Evolutionary conservation across 1,284 basidiomycete genomes (phyloP).

Genomic region (Trichosporon asahii): DNA sequence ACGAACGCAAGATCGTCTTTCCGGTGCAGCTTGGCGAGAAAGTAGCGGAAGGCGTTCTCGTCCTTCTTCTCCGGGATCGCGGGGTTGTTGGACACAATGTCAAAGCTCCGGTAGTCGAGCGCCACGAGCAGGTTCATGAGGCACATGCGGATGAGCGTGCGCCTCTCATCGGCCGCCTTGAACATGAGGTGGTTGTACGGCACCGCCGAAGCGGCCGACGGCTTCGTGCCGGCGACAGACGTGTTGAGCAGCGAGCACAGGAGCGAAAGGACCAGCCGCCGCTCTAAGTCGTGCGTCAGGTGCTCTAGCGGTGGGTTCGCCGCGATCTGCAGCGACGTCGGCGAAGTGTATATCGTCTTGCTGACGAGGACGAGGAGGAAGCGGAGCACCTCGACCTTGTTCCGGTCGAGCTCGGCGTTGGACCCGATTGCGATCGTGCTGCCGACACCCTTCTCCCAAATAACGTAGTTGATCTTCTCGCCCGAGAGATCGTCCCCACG

Average conservation of each 20-base stretch:
- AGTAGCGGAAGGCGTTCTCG: slow-evolving; percentile 85
- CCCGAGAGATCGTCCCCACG: slow-evolving; percentile 62
- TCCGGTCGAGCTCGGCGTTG: slow-evolving; percentile 65
- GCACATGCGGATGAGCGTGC: slow-evolving; percentile 66
- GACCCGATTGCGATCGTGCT: slow-evolving; percentile 71
- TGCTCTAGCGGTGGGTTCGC: slow-evolving; percentile 72
- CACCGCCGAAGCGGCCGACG: slow-evolving; percentile 54
- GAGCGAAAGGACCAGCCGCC: slow-evolving; percentile 77
- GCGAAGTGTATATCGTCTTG: slow-evolving; percentile 76
- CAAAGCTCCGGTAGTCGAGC: slow-evolving; percentile 71
- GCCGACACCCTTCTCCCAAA: slow-evolving; percentile 85
- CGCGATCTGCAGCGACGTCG: slow-evolving; percentile 64
- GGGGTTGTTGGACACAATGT: slow-evolving; percentile 13
- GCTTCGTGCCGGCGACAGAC: slow-evolving; percentile 64
- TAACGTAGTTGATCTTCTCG: slow-evolving; percentile 68
- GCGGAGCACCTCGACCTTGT: slow-evolving; percentile 80
- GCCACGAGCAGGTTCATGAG: slow-evolving; percentile 72
- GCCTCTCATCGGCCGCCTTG: slow-evolving; percentile 70
- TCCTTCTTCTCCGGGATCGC: slow-evolving; percentile 48
- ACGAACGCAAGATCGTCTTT: slow-evolving; percentile 81
- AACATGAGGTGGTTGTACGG: slow-evolving; percentile 88
- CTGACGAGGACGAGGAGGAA: slow-evolving; percentile 80
- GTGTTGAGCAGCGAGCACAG: slow-evolving; percentile 89
- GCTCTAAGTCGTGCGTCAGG: slow-evolving; percentile 70
- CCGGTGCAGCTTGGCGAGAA: slow-evolving; percentile 87